Conservation (phyloP, 23 red algal genomes). For the Gracilaria domingensis region DNA sequence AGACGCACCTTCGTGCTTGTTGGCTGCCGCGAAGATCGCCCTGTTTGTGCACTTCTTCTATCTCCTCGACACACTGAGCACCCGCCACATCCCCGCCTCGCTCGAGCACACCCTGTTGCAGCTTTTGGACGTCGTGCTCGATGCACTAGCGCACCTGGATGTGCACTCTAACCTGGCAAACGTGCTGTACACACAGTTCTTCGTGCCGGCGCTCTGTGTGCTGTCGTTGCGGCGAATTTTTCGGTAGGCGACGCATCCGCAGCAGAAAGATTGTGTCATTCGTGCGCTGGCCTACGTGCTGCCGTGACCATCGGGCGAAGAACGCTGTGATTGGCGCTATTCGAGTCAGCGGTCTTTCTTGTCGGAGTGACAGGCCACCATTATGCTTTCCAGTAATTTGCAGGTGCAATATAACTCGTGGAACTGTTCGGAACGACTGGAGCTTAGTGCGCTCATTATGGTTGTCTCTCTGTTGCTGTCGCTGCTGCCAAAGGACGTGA, state of each 20-base stretch:
- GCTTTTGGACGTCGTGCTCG: not conserved
- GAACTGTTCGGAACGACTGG: not conserved
- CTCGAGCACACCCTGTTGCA: not conserved
- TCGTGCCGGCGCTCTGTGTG: not conserved
- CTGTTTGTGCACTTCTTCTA: not conserved
- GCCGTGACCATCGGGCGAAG: not conserved
- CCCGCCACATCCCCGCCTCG: not conserved
- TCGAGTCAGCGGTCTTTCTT: not conserved
- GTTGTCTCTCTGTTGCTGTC: conserved; percentile 51
- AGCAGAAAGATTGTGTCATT: not conserved
- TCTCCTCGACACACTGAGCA: not conserved
- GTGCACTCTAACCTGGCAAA: not conserved
- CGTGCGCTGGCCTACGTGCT: not conserved
- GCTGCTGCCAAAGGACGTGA: conserved; percentile 36
- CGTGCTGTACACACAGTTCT: conserved; percentile 29
- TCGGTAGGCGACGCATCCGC: not conserved
- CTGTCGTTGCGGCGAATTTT: not conserved
- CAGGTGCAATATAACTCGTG: conserved; percentile 15
- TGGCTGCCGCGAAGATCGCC: not conserved
- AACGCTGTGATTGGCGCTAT: conserved; percentile 9
- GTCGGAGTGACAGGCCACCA: not conserved
- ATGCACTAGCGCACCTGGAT: too few relatives aligned
- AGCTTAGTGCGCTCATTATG: conserved; percentile 6
- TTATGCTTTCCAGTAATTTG: conserved; percentile 49
- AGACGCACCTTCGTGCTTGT: not conserved